Percentiles rank a stretch among this genome's conserved stretches.
Evolutionary conservation across 83 land plant species (phyloP).

Genomic region (Picea abies): DNA sequence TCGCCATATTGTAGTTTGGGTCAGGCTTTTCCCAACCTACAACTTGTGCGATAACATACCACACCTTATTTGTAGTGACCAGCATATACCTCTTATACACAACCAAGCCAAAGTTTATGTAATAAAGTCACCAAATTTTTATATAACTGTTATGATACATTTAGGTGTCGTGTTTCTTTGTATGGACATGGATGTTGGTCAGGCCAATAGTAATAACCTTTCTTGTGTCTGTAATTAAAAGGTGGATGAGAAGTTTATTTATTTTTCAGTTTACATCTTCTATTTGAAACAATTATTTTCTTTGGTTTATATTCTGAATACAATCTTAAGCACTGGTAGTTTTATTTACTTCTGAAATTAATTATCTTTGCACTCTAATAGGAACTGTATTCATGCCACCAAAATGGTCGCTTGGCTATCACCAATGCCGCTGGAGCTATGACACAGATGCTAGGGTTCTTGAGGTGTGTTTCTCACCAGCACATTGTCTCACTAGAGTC

Average conservation of each 20-base stretch:
- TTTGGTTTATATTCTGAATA: background rate
- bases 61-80: no score
- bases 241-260: background rate
- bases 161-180: background rate
- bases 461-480: slow-evolving; percentile 51
- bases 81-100: no score
- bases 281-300: background rate
- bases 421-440: slow-evolving; percentile 99
- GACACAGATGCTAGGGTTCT: slow-evolving; percentile 71
- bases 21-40: no score
- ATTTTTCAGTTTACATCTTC: background rate
- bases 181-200: background rate
- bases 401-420: slow-evolving; percentile 96
- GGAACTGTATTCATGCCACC: slow-evolving; percentile 96
- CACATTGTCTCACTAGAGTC: background rate
- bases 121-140: no score
- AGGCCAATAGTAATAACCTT: background rate
- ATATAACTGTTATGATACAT: no score
- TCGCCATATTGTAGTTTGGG: no score
- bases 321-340: background rate
- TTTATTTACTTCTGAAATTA: background rate
- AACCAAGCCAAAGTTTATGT: no score
- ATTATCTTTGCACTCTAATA: slow-evolving; percentile 11
- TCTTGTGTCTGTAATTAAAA: background rate
- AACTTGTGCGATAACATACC: no score